Percentiles rank a stretch among this genome's conserved stretches.
Conservation (phyloP, 345 rosid genomes). For the Salix brachista region DNA sequence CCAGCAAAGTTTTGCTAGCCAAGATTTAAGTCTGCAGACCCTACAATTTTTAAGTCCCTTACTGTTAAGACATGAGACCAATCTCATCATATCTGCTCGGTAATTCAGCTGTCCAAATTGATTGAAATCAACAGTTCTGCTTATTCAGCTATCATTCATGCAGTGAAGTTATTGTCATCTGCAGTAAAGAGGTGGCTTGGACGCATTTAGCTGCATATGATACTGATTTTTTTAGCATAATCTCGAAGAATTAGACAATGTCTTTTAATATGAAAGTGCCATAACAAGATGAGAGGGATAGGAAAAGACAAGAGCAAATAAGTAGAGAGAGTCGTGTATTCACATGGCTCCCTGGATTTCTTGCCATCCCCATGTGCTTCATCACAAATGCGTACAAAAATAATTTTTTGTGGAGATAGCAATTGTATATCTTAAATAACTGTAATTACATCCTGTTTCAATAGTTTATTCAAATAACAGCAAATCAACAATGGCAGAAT, state of each 20-base stretch:
- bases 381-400: constrained; percentile 32
- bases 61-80: not conserved
- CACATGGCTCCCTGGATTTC: constrained; percentile 35
- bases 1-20: not conserved
- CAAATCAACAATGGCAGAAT: constrained; percentile 12
- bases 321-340: constrained; percentile 20
- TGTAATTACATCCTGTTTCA: constrained; percentile 7
- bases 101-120: not conserved
- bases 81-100: not conserved
- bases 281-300: not conserved
- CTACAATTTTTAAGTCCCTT: constrained; percentile 2
- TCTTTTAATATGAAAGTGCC: not conserved
- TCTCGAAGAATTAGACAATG: not conserved
- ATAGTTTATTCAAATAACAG: not conserved
- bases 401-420: not conserved
- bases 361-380: constrained; percentile 41
- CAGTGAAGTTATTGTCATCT: not conserved
- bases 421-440: constrained; percentile 4
- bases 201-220: not conserved
- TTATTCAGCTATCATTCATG: not conserved
- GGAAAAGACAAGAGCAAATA: constrained; percentile 25
- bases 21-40: not conserved
- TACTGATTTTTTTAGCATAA: not conserved
- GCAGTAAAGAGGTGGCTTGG: not conserved
- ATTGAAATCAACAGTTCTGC: not conserved